These are phyloP conservation scores for Pyrrhoderma lamaoense DNA, from an alignment of 1,284 basidiomycete genomes.

Conservation along the genomic window DNA sequence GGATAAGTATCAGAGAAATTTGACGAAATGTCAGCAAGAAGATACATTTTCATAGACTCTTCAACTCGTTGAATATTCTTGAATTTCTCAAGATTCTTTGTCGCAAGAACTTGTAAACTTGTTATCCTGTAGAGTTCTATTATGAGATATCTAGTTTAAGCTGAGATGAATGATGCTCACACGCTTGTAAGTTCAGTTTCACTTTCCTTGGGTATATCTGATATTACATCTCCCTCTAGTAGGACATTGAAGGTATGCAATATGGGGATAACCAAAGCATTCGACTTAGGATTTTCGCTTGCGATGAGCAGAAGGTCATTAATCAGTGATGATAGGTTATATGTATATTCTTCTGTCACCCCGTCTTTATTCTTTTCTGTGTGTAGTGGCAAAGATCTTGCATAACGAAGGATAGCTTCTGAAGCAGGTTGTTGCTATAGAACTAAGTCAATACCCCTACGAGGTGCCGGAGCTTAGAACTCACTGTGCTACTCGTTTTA, in stretches of 20 bases:
- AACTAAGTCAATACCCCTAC: neutral
- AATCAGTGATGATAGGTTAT: slow-evolving; percentile 43
- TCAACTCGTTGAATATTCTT: slow-evolving; percentile 76
- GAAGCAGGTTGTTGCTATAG: slow-evolving; percentile 63
- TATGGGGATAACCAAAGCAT: slow-evolving; percentile 69
- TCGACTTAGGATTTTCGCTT: slow-evolving; percentile 49
- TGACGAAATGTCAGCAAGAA: slow-evolving; percentile 17
- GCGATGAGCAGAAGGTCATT: slow-evolving; percentile 50
- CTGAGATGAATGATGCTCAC: slow-evolving; percentile 20
- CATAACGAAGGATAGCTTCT: slow-evolving; percentile 52
- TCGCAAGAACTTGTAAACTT: slow-evolving; percentile 43
- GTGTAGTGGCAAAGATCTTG: slow-evolving; percentile 41
- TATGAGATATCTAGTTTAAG: slow-evolving; percentile 8
- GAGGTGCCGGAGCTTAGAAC: slow-evolving; percentile 24
- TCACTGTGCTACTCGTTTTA: slow-evolving; percentile 75
- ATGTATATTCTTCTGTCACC: slow-evolving; percentile 20
- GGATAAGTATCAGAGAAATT: slow-evolving; percentile 1
- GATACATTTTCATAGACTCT: slow-evolving; percentile 76
- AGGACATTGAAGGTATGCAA: slow-evolving; percentile 69
- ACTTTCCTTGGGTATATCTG: slow-evolving; percentile 37
- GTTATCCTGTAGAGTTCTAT: slow-evolving; percentile 31
- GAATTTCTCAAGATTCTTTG: slow-evolving; percentile 53
- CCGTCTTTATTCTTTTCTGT: slow-evolving; percentile 11
- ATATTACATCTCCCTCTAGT: slow-evolving; percentile 56
- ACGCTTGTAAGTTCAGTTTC: slow-evolving; percentile 41